Evolutionary conservation across 805 yeast species (phyloP).

Genomic region (Metschnikowia kofuensis): DNA sequence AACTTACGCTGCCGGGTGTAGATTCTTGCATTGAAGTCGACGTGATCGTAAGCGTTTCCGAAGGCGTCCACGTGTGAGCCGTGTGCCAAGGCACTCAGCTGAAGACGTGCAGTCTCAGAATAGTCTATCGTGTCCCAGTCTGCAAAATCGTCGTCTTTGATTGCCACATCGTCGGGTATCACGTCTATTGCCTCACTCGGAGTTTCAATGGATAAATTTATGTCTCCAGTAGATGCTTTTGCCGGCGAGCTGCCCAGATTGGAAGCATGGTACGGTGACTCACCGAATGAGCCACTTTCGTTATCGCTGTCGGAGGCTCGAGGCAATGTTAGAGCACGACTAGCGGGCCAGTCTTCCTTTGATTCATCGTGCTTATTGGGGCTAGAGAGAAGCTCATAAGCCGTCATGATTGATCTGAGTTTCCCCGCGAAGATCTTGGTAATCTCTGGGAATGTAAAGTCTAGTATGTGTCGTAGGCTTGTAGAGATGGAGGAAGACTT

Average conservation of each 20-base stretch:
- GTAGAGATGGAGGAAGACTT: not conserved
- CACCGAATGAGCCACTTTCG: not conserved
- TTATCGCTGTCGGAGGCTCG: constrained; percentile 1
- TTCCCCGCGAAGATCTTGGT: no score
- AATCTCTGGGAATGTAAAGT: no score
- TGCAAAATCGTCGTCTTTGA: constrained; percentile 12
- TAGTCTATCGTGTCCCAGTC: constrained; percentile 16
- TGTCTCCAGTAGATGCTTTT: not conserved
- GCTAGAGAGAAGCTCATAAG: not conserved
- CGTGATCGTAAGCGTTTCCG: constrained; percentile 34
- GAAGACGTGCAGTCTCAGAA: constrained; percentile 10
- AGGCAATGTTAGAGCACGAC: constrained; percentile 3
- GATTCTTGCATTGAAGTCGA: constrained; percentile 34
- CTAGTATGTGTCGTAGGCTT: no score
- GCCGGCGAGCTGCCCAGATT: not conserved
- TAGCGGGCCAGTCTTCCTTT: not conserved
- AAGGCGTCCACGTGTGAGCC: constrained; percentile 23
- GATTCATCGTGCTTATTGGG: not conserved
- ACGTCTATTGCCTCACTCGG: not conserved
- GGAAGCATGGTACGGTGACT: not conserved
- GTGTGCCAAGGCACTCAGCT: not conserved
- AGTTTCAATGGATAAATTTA: not conserved
- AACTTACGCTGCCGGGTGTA: constrained; percentile 32
- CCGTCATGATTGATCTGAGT: not conserved
- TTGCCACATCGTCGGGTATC: not conserved